Evolutionary conservation across 352 stramenopile genomes (phyloP), one percentile per base, ranked within the genome.

Genomic region (Salisapilia sapeloensis): DNA sequence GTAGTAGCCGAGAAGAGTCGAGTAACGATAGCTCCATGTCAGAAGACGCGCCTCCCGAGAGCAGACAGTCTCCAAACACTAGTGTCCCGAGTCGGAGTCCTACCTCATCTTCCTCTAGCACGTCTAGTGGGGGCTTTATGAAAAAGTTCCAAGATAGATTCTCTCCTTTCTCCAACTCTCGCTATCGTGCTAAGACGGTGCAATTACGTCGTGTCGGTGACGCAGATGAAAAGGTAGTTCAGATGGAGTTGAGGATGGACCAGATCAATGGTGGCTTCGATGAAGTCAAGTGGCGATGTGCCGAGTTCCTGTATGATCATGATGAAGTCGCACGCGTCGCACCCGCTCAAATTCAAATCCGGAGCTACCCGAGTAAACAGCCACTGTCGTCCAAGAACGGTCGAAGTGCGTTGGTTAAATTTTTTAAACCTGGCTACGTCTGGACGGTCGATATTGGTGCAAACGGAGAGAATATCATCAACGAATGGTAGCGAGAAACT

Each of bases 271-370:
- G 74, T 24, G 74, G 74, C 6, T 54, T 89, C 14, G 74, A 89
- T 43, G 61, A 89, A 51, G 64, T 85, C 20, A 89, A 89, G 44
- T 89, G 74, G 74, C 80, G 81, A 32, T 89, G 74, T 24, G 74
- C 74, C 7, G 51, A 78, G 29, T 89, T 83, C 36, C 29, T 89
- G 24, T 89, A 84, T 37, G 74, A 89, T 25, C 54, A 75, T 8
- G 74, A 89, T 17, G 74, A 85, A 43, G 74, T 89, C 11, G 45
- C 74, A 1, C 64, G 79, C 19, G 53, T 85, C 4, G 74, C 74
- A 3, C 74, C 74, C 21, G 72, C 74, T 1, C 74, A 89, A 46
- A 89, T 85, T 46, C 58, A 56, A n/a, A 69, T 89, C 27, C 37
- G 80, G 10, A 49, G 63, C 35, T 82, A 83, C 49, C 69, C 70